Conservation (phyloP, 2,329 filamentous ascomycete species). For the Fonsecaea erecta region DNA sequence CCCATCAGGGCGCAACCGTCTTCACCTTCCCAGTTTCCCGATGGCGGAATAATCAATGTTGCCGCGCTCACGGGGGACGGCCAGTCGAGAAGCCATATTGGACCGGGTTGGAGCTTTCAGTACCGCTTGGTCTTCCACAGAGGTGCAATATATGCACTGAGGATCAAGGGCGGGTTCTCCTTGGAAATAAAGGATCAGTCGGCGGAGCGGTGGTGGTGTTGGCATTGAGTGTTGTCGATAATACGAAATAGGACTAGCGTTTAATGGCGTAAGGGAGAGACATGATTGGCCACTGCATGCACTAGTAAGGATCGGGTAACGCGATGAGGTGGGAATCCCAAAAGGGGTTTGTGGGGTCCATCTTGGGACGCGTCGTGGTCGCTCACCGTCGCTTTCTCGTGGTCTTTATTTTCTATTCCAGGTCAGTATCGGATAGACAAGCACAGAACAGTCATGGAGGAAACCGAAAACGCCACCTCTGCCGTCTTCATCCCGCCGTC, state of each 20-base stretch:
- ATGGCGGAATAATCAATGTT: constrained; percentile 54
- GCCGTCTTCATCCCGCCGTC: constrained; percentile 70
- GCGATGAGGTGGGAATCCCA: background rate
- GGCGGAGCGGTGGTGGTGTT: background rate
- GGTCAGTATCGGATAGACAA: background rate
- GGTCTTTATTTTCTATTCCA: background rate
- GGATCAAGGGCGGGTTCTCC: background rate
- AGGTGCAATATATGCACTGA: background rate
- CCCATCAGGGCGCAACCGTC: background rate
- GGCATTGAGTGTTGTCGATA: constrained; percentile 15
- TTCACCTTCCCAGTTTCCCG: constrained; percentile 53
- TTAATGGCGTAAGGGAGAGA: background rate
- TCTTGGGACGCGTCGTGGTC: background rate
- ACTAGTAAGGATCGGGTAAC: background rate
- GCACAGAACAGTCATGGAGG: constrained; percentile 27
- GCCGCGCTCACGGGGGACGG: constrained; percentile 47
- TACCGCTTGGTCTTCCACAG: background rate
- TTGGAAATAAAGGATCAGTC: background rate
- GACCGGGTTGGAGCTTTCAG: background rate
- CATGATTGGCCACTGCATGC: background rate
- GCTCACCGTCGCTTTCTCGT: background rate
- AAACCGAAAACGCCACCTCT: constrained; percentile 45
- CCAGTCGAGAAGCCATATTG: constrained; percentile 31
- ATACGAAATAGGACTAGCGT: constrained; percentile 4
- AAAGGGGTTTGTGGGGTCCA: background rate